Percentiles rank a stretch among this genome's conserved stretches.
Evolutionary conservation across 1,284 basidiomycete genomes (phyloP).

Genomic region (Meira nashicola): DNA sequence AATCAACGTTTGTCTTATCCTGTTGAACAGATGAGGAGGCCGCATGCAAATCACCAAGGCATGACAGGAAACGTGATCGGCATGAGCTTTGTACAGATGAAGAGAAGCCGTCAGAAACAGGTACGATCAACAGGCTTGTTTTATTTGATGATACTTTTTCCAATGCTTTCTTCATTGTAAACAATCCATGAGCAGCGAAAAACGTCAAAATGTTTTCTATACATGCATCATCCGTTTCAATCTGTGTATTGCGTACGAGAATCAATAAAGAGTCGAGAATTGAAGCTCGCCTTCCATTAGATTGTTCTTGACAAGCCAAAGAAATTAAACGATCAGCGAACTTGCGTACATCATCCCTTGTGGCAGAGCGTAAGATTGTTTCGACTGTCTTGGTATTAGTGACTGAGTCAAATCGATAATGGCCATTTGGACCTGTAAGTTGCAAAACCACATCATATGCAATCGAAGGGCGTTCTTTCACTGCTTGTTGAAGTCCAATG

Average conservation of each 20-base stretch:
- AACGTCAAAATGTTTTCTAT: conserved; percentile 72
- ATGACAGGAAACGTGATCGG: conserved; percentile 67
- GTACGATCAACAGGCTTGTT: conserved; percentile 57
- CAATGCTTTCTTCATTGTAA: conserved; percentile 63
- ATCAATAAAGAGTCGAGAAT: conserved; percentile 78
- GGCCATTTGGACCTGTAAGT: conserved; percentile 78
- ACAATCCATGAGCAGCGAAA: conserved; percentile 76
- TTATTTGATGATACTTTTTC: conserved; percentile 59
- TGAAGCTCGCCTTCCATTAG: conserved; percentile 59
- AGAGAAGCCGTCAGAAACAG: conserved; percentile 66
- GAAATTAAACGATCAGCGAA: conserved; percentile 68
- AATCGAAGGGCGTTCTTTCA: conserved; percentile 69
- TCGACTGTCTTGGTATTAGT: conserved; percentile 92
- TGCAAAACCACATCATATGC: conserved; percentile 82
- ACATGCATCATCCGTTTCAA: conserved; percentile 78
- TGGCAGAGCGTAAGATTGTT: conserved; percentile 71
- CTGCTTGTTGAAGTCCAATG: conserved; percentile 69
- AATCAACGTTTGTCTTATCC: conserved; percentile 48
- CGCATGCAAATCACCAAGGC: conserved; percentile 69
- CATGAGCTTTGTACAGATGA: conserved; percentile 66
- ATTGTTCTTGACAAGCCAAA: conserved; percentile 23
- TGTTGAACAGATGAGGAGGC: conserved; percentile 55
- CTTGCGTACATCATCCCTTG: conserved; percentile 67
- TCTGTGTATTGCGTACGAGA: conserved; percentile 71
- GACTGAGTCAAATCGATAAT: conserved; percentile 80